Conservation (phyloP, 2,329 filamentous ascomycete species). For the Aspergillus ochraceoroseus region DNA sequence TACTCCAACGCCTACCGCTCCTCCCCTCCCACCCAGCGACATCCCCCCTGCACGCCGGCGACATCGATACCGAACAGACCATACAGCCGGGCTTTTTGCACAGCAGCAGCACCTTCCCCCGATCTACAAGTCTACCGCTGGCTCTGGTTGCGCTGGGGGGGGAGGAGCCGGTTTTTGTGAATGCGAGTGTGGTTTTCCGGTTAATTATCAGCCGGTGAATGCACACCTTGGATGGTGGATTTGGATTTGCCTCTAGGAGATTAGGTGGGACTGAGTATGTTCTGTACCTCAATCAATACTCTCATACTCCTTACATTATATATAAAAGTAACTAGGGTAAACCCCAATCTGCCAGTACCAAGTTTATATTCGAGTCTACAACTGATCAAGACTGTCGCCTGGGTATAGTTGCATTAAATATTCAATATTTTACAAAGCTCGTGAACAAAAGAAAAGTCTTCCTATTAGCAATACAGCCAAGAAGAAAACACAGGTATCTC, state of each 20-base stretch:
- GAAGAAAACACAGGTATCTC: constrained; percentile 12
- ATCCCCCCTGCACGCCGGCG: constrained; percentile 56
- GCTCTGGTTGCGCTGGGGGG: too few relatives aligned
- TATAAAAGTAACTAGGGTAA: background rate
- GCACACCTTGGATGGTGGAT: constrained; percentile 55
- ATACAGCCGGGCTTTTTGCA: constrained; percentile 8
- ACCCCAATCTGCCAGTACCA: background rate
- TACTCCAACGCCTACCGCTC: constrained; percentile 32
- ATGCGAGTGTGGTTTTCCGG: constrained; percentile 54
- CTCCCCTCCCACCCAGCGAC: constrained; percentile 49
- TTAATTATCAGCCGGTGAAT: constrained; percentile 48
- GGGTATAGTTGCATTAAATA: background rate
- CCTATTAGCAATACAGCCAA: constrained; percentile 5
- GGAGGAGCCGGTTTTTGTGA: constrained; percentile 54
- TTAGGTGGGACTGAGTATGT: too few relatives aligned
- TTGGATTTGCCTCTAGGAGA: constrained; percentile 43
- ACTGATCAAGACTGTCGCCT: too few relatives aligned
- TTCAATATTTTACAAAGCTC: constrained; percentile 13
- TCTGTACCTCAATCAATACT: too few relatives aligned
- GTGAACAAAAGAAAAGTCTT: constrained; percentile 10
- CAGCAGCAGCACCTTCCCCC: too few relatives aligned
- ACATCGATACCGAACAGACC: constrained; percentile 33
- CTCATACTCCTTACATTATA: background rate
- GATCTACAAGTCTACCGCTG: too few relatives aligned
- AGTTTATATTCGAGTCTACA: background rate